Evolutionary conservation across 768 basidiomycete genomes (phyloP).

Genomic region (Auriscalpium vulgare): DNA sequence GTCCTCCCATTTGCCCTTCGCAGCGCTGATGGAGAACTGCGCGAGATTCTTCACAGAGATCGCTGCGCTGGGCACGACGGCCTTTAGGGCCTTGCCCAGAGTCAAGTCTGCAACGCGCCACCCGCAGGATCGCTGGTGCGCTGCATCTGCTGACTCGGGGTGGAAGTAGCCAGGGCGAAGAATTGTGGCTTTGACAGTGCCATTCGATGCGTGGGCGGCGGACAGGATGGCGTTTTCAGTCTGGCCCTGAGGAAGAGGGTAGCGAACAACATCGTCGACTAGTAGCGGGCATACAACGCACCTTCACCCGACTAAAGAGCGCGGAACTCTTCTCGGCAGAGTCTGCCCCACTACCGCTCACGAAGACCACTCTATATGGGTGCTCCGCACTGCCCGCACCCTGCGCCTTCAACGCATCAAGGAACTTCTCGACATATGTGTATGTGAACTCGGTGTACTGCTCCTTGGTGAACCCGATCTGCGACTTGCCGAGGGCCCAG

Average conservation of each 20-base stretch:
- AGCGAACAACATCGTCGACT: too few species aligned
- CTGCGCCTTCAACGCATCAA: conserved; percentile 4
- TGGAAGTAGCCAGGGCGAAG: conserved; percentile 14
- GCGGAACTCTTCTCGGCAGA: conserved; percentile 16
- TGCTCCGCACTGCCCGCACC: conserved; percentile 10
- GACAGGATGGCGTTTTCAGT: conserved; percentile 10
- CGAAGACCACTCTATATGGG: conserved; percentile 21
- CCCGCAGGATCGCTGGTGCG: conserved; percentile 1
- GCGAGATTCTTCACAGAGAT: conserved; percentile 8
- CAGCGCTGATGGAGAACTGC: conserved; percentile 8
- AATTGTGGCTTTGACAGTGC: conserved; percentile 2
- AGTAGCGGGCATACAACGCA: neutral
- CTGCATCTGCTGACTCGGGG: conserved; percentile 10
- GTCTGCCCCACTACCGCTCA: conserved; percentile 22
- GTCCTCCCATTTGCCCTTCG: conserved; percentile 10
- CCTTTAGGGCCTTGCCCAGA: neutral
- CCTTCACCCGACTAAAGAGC: conserved; percentile 21
- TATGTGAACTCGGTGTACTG: conserved; percentile 18
- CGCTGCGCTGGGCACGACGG: neutral
- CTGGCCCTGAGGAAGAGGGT: too few species aligned
- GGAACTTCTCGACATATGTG: conserved; percentile 14
- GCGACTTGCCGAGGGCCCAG: conserved; percentile 18
- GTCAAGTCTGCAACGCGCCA: conserved; percentile 5
- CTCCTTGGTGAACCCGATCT: conserved; percentile 9
- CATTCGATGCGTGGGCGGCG: neutral